Conservation (phyloP, 75 land plant genomes). For the Ceratopteris richardii region DNA sequence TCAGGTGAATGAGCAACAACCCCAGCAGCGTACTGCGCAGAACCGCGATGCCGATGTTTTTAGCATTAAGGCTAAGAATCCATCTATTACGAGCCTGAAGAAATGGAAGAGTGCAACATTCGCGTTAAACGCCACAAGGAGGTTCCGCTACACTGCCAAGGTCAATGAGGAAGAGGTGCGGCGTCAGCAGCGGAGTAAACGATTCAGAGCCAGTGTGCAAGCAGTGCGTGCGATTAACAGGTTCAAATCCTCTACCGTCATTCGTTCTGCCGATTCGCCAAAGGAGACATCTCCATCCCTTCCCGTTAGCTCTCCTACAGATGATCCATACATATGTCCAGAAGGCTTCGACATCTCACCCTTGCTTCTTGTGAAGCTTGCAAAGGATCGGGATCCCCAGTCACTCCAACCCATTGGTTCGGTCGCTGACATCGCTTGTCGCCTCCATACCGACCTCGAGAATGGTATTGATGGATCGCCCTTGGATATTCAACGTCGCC, state of each 20-base stretch:
- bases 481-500: not conserved
- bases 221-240: constrained; percentile 48
- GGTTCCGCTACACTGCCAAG: constrained; percentile 83
- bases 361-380: too few relatives aligned
- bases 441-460: constrained; percentile 1
- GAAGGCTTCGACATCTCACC: too few relatives aligned
- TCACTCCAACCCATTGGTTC: too few relatives aligned
- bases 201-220: constrained; percentile 62
- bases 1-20: too few relatives aligned
- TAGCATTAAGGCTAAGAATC: constrained; percentile 6
- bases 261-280: too few relatives aligned
- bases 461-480: not conserved
- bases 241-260: not conserved
- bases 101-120: constrained; percentile 46
- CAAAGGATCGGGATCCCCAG: too few relatives aligned
- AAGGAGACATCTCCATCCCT: too few relatives aligned
- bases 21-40: too few relatives aligned
- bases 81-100: constrained; percentile 7
- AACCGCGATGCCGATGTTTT: too few relatives aligned
- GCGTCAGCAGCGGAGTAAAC: constrained; percentile 35
- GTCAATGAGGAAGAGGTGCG: constrained; percentile 47
- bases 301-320: too few relatives aligned
- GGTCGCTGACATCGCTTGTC: too few relatives aligned
- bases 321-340: too few relatives aligned
- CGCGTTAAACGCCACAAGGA: constrained; percentile 82